A percentile compares a stretch with the other conserved stretches of the same genome.
phyloP scores from a whole-genome alignment of 73 alveolate genomes.

The Blepharisma stoltei region DNA sequence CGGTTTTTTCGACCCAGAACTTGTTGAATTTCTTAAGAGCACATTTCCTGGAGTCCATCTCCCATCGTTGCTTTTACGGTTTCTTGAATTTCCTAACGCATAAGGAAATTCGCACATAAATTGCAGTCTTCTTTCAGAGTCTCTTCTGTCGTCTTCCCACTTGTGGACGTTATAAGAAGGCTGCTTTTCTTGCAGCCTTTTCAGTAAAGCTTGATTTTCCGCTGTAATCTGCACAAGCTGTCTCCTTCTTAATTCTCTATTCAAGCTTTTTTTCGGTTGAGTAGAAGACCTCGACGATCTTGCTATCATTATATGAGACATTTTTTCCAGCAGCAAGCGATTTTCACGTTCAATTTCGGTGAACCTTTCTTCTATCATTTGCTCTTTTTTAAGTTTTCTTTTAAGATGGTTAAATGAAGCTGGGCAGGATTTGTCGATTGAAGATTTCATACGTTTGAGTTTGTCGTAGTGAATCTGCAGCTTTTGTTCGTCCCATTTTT shows the following conservation, averaged over 20 bases:
- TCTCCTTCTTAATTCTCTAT: constrained; percentile 43
- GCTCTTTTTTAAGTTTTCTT: constrained; percentile 54
- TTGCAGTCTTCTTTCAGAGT: constrained; percentile 35
- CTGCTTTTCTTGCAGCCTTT: constrained; percentile 44
- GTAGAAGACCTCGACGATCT: constrained; percentile 15
- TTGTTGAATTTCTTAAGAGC: neutral
- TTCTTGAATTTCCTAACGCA: constrained; percentile 4
- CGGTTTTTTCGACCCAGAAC: constrained; percentile 4
- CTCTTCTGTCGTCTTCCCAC: constrained; percentile 51
- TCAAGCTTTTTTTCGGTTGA: constrained; percentile 35
- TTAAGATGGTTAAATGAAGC: constrained; percentile 32
- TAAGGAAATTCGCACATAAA: constrained; percentile 55
- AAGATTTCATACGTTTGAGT: constrained; percentile 43
- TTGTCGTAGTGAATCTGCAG: constrained; percentile 47
- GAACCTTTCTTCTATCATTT: constrained; percentile 57
- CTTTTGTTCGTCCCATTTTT: constrained; percentile 52
- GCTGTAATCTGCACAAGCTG: constrained; percentile 44
- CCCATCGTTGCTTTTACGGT: neutral
- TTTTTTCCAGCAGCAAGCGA: constrained; percentile 54
- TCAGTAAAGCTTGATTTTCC: constrained; percentile 54
- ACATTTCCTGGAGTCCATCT: neutral
- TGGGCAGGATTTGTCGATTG: constrained; percentile 46
- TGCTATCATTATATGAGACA: constrained; percentile 46
- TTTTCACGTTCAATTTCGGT: constrained; percentile 68
- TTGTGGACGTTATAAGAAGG: constrained; percentile 43